Conservation (phyloP, 441 rosid species). For the Syzygium malaccense region DNA sequence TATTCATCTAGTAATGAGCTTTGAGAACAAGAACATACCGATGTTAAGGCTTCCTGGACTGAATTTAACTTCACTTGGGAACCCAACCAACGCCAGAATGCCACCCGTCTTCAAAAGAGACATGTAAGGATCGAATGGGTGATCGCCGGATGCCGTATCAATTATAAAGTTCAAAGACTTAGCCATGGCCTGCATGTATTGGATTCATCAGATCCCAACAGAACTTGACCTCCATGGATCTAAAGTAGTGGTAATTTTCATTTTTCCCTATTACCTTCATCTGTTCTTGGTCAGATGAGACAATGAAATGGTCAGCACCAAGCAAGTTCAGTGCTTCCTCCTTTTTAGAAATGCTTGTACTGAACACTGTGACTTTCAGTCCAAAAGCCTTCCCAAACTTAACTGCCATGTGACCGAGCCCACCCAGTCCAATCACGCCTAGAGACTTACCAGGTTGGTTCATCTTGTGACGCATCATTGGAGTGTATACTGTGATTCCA, state of each 20-base stretch:
- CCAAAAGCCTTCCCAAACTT: slow-evolving; percentile 96
- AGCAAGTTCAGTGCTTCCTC: slow-evolving; percentile 69
- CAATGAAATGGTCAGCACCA: slow-evolving; percentile 57
- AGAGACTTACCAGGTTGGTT: slow-evolving; percentile 76
- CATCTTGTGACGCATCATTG: slow-evolving; percentile 82
- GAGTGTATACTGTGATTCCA: slow-evolving; percentile 80
- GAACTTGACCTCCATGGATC: neutral
- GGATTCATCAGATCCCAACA: neutral
- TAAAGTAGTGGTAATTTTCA: neutral
- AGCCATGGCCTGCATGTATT: slow-evolving; percentile 34
- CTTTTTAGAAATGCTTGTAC: slow-evolving; percentile 78
- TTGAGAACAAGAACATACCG: slow-evolving; percentile 22
- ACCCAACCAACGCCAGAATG: slow-evolving; percentile 54
- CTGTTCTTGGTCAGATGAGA: slow-evolving; percentile 68
- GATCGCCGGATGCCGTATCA: slow-evolving; percentile 88
- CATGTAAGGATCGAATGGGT: slow-evolving; percentile 73
- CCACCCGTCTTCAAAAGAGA: slow-evolving; percentile 65
- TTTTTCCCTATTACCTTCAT: slow-evolving; percentile 49
- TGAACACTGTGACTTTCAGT: slow-evolving; percentile 67
- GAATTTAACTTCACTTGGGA: slow-evolving; percentile 77
- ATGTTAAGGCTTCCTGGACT: slow-evolving; percentile 56
- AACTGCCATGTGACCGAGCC: slow-evolving; percentile 98
- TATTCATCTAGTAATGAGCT: neutral
- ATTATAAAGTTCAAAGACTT: slow-evolving; percentile 71
- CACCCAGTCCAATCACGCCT: slow-evolving; percentile 88